Evolutionary conservation across 2,329 filamentous ascomycete species (phyloP), one percentile per base, ranked within the genome.

Genomic region (Emergomyces pasteurianus): DNA sequence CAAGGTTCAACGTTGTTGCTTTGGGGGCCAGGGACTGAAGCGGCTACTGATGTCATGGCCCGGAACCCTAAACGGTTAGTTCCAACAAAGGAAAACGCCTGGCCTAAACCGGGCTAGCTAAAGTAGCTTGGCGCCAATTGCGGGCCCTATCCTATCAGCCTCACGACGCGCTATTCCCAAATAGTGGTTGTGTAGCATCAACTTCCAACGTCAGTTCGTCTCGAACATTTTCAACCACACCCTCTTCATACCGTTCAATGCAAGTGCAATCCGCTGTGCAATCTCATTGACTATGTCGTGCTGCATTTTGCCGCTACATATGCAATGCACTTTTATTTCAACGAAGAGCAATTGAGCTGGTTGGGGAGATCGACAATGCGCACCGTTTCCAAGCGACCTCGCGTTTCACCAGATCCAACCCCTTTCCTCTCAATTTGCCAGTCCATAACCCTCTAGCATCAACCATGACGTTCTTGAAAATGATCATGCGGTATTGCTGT

Each of bases 41-140:
- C 52, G 21, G 38, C 16, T 58, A 58, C 28, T 58, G 55, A 58
- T 58, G 55, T 58, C 55, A 58, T 58, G 4, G 38, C 55, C 55
- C 36, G 26, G 28, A 47, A 42, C 55, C 55, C 54, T 42, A 14
- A 28, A 18, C 53, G 14, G 9, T 8, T 3, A 28, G 21, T 26
- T 16, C 12, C 36, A 56, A 26, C 2, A 6, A 12, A 23, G 40
- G 42, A 28, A 58, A 54, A 38, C 52, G 52, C 52, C 52, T 40
- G 18, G 6, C 31, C 31, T 23, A 54, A 21, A 36, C 26, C 12
- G 34, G 28, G 10, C 28, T 21, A 54, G 28, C n/a, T 18, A 31
- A 6, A 3, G 46, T 26, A 7, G 12, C 28, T 31, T 16, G 28
- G 26, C 14, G 12, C 10, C 5, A n/a, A n/a, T n/a, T n/a, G n/a